Conservation (phyloP, 768 basidiomycete species). For the Hygrocybe punicea region DNA sequence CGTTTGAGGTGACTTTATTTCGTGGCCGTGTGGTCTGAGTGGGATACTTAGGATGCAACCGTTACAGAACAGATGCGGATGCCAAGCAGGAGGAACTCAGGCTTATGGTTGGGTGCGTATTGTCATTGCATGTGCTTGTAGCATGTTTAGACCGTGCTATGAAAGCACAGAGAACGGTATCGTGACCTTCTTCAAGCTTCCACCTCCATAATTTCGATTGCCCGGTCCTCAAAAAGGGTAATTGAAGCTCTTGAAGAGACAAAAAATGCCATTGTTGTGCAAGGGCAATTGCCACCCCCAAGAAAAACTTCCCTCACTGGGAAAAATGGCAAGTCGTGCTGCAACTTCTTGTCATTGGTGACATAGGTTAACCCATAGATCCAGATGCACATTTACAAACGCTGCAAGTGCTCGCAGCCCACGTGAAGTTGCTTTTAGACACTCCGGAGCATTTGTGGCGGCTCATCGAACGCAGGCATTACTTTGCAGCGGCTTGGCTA, state of each 20-base stretch:
- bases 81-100: conserved; percentile 85
- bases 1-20: conserved; percentile 53
- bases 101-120: conserved; percentile 87
- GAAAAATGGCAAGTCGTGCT: conserved; percentile 41
- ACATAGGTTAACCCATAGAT: too few species aligned
- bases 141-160: conserved; percentile 33
- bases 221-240: conserved; percentile 64
- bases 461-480: conserved; percentile 74
- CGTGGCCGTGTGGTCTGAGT: conserved; percentile 2
- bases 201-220: conserved; percentile 75
- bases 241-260: conserved; percentile 61
- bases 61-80: conserved; percentile 69
- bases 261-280: conserved; percentile 48
- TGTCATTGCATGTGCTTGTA: conserved; percentile 3
- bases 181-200: conserved; percentile 84
- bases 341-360: neutral
- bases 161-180: conserved; percentile 83
- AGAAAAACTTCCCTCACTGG: conserved; percentile 39
- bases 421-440: conserved; percentile 88
- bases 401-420: conserved; percentile 76
- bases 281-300: conserved; percentile 44
- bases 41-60: conserved; percentile 8
- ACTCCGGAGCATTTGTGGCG: conserved; percentile 91
- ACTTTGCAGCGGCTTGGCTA: conserved; percentile 81
- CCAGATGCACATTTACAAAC: conserved; percentile 65